phyloP scores from a whole-genome alignment of 257 asterid genomes.

The Lantana camara region DNA sequence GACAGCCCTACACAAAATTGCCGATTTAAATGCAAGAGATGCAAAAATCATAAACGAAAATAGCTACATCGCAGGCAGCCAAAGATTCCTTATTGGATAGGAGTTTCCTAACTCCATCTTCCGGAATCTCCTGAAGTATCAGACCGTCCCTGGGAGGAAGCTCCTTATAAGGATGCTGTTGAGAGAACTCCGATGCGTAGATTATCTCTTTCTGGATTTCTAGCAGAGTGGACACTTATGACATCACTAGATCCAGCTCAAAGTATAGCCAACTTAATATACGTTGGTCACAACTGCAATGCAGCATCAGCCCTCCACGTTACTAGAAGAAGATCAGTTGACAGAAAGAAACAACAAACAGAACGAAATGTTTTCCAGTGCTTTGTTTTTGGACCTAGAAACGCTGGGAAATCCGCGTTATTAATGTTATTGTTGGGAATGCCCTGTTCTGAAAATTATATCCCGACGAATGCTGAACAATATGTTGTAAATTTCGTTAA shows the following conservation, averaged over 20 bases:
- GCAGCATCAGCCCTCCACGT: slow-evolving; percentile 76
- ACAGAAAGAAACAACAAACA: slow-evolving; percentile 77
- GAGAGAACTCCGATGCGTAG: no score
- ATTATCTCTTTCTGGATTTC: slow-evolving; percentile 38
- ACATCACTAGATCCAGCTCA: slow-evolving; percentile 83
- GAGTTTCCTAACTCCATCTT: slow-evolving; percentile 67
- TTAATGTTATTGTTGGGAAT: slow-evolving; percentile 80
- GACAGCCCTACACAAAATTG: no score
- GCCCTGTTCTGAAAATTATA: slow-evolving; percentile 79
- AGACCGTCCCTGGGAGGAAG: no score
- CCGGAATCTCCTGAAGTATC: slow-evolving; percentile 87
- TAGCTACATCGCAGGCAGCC: slow-evolving; percentile 86
- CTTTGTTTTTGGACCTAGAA: slow-evolving; percentile 90
- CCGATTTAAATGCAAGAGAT: no score
- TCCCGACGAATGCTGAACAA: slow-evolving; percentile 55
- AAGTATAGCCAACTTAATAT: slow-evolving; percentile 89
- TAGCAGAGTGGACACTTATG: slow-evolving; percentile 96
- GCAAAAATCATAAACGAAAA: slow-evolving; percentile 91
- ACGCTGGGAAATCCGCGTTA: slow-evolving; percentile 83
- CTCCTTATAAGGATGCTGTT: no score
- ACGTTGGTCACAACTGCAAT: slow-evolving; percentile 79
- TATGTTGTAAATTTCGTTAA: slow-evolving; percentile 73
- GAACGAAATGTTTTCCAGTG: slow-evolving; percentile 85
- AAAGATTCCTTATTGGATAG: slow-evolving; percentile 68
- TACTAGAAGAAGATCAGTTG: slow-evolving; percentile 75